Percentiles rank a stretch among this genome's conserved stretches.
Conservation (phyloP, 129 eudicot species). For the Kitagawia praeruptora region DNA sequence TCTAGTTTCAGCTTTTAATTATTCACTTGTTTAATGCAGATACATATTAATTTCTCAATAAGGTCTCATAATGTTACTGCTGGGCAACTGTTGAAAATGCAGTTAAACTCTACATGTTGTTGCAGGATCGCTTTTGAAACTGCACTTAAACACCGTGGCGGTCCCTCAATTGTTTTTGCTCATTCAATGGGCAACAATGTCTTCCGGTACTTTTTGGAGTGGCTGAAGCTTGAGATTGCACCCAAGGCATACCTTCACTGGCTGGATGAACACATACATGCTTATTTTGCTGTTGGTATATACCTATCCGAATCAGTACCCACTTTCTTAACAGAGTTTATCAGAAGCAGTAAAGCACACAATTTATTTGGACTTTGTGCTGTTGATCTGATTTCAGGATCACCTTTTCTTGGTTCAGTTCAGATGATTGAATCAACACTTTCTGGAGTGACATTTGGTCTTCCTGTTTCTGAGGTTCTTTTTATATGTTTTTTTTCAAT, state of each 20-base stretch:
- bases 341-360: not conserved
- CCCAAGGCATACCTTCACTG: constrained; percentile 67
- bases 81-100: constrained; percentile 81
- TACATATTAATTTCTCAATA: not conserved
- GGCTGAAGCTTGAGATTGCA: constrained; percentile 93
- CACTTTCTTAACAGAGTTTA: not conserved
- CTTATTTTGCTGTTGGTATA: constrained; percentile 97
- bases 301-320: constrained; percentile 5
- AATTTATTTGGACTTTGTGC: constrained; percentile 11
- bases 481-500: not conserved
- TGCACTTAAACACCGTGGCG: constrained; percentile 92
- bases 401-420: constrained; percentile 88
- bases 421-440: constrained; percentile 76
- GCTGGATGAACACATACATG: constrained; percentile 95
- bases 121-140: constrained; percentile 88
- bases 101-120: constrained; percentile 37
- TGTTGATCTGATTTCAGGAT: constrained; percentile 44
- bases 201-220: constrained; percentile 92
- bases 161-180: constrained; percentile 88
- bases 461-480: constrained; percentile 91
- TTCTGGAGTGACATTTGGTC: constrained; percentile 84
- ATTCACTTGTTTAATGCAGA: not conserved
- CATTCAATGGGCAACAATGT: constrained; percentile 96
- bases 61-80: constrained; percentile 25
- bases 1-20: not conserved